phyloP scores from a whole-genome alignment of 495 filamentous ascomycete species.

The Xylaria scruposa region DNA sequence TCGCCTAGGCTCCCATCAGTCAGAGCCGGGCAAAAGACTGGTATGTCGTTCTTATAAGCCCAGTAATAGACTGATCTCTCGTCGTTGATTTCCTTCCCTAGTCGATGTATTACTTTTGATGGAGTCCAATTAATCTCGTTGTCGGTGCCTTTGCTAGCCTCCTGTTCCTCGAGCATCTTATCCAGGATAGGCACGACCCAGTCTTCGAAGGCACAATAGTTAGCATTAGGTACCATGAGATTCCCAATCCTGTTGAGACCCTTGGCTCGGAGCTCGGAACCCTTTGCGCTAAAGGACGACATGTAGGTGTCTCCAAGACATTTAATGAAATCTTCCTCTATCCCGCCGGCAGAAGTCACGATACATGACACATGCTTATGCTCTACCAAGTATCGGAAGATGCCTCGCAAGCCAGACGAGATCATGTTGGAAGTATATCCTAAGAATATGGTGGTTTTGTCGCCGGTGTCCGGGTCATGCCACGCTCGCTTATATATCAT shows the following conservation, averaged over 20 bases:
- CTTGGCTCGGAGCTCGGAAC: constrained; percentile 75
- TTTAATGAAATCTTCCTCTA: constrained; percentile 98
- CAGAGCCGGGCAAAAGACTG: constrained; percentile 93
- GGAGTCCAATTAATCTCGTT: constrained; percentile 88
- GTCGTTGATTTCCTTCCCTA: constrained; percentile 92
- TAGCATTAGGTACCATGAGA: constrained; percentile 92
- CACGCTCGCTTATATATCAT: constrained; percentile 66
- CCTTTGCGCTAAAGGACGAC: constrained; percentile 77
- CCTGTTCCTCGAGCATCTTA: constrained; percentile 90
- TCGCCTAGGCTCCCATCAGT: constrained; percentile 95
- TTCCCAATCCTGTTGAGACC: constrained; percentile 97
- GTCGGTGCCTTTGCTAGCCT: constrained; percentile 71
- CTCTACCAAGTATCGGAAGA: constrained; percentile 88
- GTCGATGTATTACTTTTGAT: constrained; percentile 79
- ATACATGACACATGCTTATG: constrained; percentile 89
- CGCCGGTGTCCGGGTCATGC: constrained; percentile 72
- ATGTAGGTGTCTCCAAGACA: constrained; percentile 94
- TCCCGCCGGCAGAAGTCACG: constrained; percentile 94
- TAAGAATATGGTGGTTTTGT: constrained; percentile 89
- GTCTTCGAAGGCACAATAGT: constrained; percentile 97
- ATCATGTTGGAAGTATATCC: constrained; percentile 98
- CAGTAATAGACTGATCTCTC: constrained; percentile 90
- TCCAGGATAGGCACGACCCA: constrained; percentile 94
- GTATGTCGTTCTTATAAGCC: constrained; percentile 92
- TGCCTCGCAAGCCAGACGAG: constrained; percentile 90